Evolutionary conservation across 1,284 basidiomycete species (phyloP).

Genomic region (Ganoderma lingzhi): DNA sequence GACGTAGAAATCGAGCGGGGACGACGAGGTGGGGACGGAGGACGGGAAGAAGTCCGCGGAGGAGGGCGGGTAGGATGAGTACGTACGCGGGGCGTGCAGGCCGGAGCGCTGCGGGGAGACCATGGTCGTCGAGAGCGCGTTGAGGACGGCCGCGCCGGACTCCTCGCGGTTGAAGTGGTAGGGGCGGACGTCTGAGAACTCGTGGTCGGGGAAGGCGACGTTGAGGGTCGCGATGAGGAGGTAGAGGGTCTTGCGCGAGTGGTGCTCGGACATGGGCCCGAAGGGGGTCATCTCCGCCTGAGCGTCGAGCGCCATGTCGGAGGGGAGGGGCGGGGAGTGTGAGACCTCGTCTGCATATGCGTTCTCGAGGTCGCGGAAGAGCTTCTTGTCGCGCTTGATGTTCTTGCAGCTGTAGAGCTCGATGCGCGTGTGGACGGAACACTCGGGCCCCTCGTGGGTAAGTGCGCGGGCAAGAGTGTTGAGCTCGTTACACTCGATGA

Average conservation of each 20-base stretch:
- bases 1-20: slow-evolving; percentile 61
- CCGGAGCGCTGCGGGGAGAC: slow-evolving; percentile 71
- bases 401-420: slow-evolving; percentile 99
- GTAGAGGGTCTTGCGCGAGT: slow-evolving; percentile 89
- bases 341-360: slow-evolving; percentile 84
- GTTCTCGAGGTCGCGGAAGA: slow-evolving; percentile 91
- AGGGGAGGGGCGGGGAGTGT: slow-evolving; percentile 73
- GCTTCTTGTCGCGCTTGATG: slow-evolving; percentile 95
- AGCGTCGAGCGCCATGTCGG: slow-evolving; percentile 70
- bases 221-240: slow-evolving; percentile 97
- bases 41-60: slow-evolving; percentile 79
- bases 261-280: slow-evolving; percentile 77
- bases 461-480: slow-evolving; percentile 85
- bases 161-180: slow-evolving; percentile 91
- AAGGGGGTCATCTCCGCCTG: slow-evolving; percentile 82
- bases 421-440: slow-evolving; percentile 91
- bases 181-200: slow-evolving; percentile 93
- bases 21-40: slow-evolving; percentile 73
- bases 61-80: slow-evolving; percentile 81
- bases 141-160: slow-evolving; percentile 79
- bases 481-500: slow-evolving; percentile 86
- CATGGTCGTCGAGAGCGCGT: slow-evolving; percentile 83
- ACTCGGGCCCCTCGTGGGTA: slow-evolving; percentile 87
- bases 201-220: slow-evolving; percentile 96
- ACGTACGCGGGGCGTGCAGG: slow-evolving; percentile 73